phyloP scores from a whole-genome alignment of 805 yeast genomes.

The Kazachstania taianensis region DNA sequence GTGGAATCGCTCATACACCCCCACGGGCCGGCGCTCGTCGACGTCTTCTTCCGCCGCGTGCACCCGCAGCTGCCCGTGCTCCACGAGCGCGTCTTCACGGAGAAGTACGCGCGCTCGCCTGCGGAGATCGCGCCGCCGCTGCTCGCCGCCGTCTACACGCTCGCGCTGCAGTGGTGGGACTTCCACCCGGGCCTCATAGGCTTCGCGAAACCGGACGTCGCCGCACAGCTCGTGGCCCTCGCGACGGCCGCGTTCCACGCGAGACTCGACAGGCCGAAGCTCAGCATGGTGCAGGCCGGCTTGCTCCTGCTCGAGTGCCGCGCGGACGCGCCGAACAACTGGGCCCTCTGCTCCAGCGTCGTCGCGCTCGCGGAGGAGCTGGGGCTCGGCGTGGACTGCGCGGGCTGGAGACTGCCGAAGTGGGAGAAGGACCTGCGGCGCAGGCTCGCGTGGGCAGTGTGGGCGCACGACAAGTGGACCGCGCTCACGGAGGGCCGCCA shows the following conservation, averaged over 20 bases:
- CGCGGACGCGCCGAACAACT: slow-evolving; percentile 54
- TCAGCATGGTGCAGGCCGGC: slow-evolving; percentile 89
- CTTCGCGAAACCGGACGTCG: slow-evolving; percentile 65
- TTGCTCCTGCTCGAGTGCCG: slow-evolving; percentile 56
- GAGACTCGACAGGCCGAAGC: slow-evolving; percentile 74
- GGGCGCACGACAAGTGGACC: slow-evolving; percentile 86
- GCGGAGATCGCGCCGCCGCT: slow-evolving; percentile 87
- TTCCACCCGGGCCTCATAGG: slow-evolving; percentile 56
- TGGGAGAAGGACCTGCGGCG: slow-evolving; percentile 91
- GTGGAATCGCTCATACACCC: slow-evolving; percentile 87
- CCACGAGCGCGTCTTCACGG: slow-evolving; percentile 84
- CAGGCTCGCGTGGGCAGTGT: slow-evolving; percentile 93
- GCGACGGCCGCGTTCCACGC: slow-evolving; percentile 59
- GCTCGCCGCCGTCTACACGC: slow-evolving; percentile 78
- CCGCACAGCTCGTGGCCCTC: slow-evolving; percentile 54
- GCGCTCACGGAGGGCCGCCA: slow-evolving; percentile 75
- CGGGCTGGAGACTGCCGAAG: slow-evolving; percentile 82
- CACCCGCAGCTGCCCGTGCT: slow-evolving; percentile 89
- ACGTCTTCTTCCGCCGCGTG: slow-evolving; percentile 70
- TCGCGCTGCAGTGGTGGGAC: slow-evolving; percentile 94
- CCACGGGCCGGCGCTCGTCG: slow-evolving; percentile 72
- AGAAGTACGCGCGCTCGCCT: slow-evolving; percentile 83
- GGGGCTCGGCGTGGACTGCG: slow-evolving; percentile 85
- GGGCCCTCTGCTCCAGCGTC: slow-evolving; percentile 81
- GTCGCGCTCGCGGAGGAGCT: slow-evolving; percentile 83